Evolutionary conservation across 208 protist genomes (phyloP), one percentile per base, ranked within the genome.

Genomic region (Crithidia expoeki): DNA sequence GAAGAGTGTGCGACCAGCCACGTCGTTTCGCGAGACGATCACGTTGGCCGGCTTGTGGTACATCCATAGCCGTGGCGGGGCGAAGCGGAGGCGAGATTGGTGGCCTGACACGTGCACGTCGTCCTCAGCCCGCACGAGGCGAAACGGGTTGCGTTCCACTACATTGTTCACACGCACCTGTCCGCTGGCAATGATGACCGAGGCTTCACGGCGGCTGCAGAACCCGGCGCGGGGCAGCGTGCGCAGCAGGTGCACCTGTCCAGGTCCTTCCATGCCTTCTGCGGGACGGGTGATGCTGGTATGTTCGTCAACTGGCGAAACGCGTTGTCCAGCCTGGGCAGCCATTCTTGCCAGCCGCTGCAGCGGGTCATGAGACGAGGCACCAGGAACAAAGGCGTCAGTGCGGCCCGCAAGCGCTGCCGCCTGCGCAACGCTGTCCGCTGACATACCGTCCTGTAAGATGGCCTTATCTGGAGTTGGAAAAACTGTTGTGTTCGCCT

Each of bases 31-130:
- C 14, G 88, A 93, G 19, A 93, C 88, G n/a, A 94, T 76, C 9
- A 96, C 91, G 60, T 96, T 83, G 36, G 88, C 84, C 11, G 91
- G 91, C 64, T 96, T 96, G 76, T 94, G 88, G 62, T 94, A 96
- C 81, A 96, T 93, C 87, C 89, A 96, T 47, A 96, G 74, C 32
- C 91, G 76, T 27, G 91, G 81, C 12, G 91, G 87, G 23, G 88
- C 81, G 65, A 93, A 93, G 47, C 91, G 86, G 40, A 96, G 73
- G 16, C 91, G 86, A 17, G 77, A 75, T 28, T 66, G 74, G 70
- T 96, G 91, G 12, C 88, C 89, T 7, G 75, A 64, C 47, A 96
- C 81, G 63, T 88, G 78, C 36, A 96, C 73, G 53, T 93, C 84
- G 53, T 96, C 89, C 65, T 92, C 78, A 1, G 91, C 81, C 7